Evolutionary conservation across 257 asterid species (phyloP).

Genomic region (Solanum dulcamara): DNA sequence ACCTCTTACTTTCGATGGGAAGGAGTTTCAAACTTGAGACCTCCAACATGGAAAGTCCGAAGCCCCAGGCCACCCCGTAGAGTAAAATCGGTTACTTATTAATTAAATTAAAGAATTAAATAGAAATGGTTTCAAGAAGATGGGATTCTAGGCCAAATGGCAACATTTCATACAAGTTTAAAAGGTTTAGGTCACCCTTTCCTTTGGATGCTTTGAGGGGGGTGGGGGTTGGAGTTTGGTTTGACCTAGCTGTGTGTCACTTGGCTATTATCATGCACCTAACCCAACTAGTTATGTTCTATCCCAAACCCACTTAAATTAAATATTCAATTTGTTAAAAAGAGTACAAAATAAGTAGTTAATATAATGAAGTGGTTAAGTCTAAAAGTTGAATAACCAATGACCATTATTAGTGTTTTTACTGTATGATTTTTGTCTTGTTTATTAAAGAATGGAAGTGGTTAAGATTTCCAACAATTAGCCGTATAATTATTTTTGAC

Average conservation of each 20-base stretch:
- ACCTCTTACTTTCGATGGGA: too few relatives aligned
- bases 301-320: background rate
- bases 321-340: background rate
- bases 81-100: too few relatives aligned
- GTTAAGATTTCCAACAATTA: background rate
- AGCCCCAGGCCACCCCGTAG: too few relatives aligned
- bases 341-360: background rate
- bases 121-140: background rate
- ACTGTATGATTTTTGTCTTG: background rate
- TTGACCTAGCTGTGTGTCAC: constrained; percentile 24
- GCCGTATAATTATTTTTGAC: background rate
- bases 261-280: constrained; percentile 25
- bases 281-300: constrained; percentile 26
- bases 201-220: background rate
- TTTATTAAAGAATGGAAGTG: background rate
- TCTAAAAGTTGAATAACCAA: background rate
- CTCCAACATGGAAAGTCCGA: too few relatives aligned
- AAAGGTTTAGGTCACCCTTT: background rate
- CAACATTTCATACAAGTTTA: background rate
- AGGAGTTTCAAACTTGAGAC: too few relatives aligned
- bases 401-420: background rate
- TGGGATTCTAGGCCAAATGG: background rate
- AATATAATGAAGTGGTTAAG: background rate
- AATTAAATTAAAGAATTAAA: background rate
- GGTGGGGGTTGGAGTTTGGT: constrained; percentile 23